Percentiles rank a stretch among this genome's conserved stretches.
These are phyloP conservation scores for Reticulascus tulasneorum DNA, from an alignment of 2,329 filamentous ascomycete species.

Conservation along the genomic window DNA sequence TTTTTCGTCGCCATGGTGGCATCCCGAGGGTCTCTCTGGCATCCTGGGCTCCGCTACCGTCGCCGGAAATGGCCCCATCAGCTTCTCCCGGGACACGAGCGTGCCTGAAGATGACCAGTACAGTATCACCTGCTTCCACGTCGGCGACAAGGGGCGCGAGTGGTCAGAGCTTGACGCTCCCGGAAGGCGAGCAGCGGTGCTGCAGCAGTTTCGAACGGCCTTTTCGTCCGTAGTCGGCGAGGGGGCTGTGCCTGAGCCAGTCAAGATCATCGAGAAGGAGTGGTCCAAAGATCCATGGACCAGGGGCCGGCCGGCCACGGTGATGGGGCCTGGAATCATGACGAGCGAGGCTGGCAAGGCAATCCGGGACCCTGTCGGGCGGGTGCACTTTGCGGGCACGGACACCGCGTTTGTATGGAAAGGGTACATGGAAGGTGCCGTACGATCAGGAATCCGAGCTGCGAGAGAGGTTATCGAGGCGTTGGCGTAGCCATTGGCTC, in stretches of 20 bases:
- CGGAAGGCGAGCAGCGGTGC: constrained; percentile 18
- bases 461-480: constrained; percentile 39
- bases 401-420: constrained; percentile 51
- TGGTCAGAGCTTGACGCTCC: constrained; percentile 22
- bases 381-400: constrained; percentile 45
- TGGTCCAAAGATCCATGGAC: constrained; percentile 34
- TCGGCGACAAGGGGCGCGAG: constrained; percentile 26
- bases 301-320: constrained; percentile 33
- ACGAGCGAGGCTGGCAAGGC: constrained; percentile 24
- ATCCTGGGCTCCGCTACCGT: constrained; percentile 36
- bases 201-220: constrained; percentile 30
- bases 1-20: constrained; percentile 36
- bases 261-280: constrained; percentile 28
- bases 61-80: constrained; percentile 45
- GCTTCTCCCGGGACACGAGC: constrained; percentile 40
- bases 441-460: constrained; percentile 43
- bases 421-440: constrained; percentile 56
- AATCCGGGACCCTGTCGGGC: constrained; percentile 29
- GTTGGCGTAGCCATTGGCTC: too few species aligned
- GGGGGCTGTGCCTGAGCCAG: too few species aligned
- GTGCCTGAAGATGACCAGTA: constrained; percentile 22
- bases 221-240: too few species aligned
- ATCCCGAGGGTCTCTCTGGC: constrained; percentile 36
- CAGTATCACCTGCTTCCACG: constrained; percentile 37
- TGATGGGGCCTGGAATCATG: constrained; percentile 33